Evolutionary conservation across 2,329 filamentous ascomycete genomes (phyloP).

Genomic region (Scleromitrula shiraiana): DNA sequence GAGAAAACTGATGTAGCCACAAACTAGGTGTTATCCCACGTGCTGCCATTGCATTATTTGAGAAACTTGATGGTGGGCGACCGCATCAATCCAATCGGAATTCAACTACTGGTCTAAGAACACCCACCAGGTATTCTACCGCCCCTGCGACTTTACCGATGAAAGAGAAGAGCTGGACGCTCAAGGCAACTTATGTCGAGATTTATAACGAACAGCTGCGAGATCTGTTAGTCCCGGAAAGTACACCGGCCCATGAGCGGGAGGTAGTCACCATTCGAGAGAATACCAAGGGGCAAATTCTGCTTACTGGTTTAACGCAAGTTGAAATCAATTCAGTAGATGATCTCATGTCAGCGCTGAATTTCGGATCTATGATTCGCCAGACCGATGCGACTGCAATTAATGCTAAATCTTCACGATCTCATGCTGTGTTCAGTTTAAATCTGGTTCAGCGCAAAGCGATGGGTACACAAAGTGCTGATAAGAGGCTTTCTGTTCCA

Average conservation of each 20-base stretch:
- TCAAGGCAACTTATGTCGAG: slow-evolving; percentile 91
- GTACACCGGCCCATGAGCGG: slow-evolving; percentile 61
- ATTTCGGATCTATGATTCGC: slow-evolving; percentile 86
- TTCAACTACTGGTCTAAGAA: slow-evolving; percentile 69
- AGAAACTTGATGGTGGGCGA: slow-evolving; percentile 61
- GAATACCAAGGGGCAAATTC: slow-evolving; percentile 87
- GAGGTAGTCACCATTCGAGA: slow-evolving; percentile 83
- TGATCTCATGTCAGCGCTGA: slow-evolving; percentile 80
- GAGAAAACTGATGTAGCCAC: slow-evolving; percentile 15
- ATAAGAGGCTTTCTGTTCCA: slow-evolving; percentile 84
- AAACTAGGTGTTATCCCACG: slow-evolving; percentile 82
- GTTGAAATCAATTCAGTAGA: slow-evolving; percentile 86
- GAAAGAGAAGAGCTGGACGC: slow-evolving; percentile 72
- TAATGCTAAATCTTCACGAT: slow-evolving; percentile 95
- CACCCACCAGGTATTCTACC: slow-evolving; percentile 71
- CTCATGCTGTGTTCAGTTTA: slow-evolving; percentile 92
- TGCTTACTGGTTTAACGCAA: slow-evolving; percentile 83
- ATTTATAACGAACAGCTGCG: slow-evolving; percentile 97
- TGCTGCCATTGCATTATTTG: slow-evolving; percentile 78
- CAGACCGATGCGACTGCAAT: slow-evolving; percentile 97
- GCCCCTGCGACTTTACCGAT: slow-evolving; percentile 14
- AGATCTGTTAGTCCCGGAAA: slow-evolving; percentile 77
- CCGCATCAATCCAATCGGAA: slow-evolving; percentile 43
- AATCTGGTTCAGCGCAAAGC: slow-evolving; percentile 83
- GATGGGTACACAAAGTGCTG: slow-evolving; percentile 49